Evolutionary conservation across 768 basidiomycete species (phyloP), one percentile per base, ranked within the genome.

Genomic region (Polyporus arcularius): DNA sequence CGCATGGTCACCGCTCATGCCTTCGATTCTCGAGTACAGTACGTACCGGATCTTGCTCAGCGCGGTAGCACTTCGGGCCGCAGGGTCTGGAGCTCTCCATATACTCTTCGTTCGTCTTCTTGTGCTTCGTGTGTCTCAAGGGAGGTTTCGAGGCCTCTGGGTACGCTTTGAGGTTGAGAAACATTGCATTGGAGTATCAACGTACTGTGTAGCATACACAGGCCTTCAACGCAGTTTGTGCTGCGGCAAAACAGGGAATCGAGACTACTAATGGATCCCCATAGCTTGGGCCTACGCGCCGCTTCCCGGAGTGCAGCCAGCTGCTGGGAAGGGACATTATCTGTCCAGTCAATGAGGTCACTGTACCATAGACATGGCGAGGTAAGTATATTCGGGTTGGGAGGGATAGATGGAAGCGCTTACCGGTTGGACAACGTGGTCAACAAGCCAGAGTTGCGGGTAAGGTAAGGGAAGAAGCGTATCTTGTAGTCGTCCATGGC

Each of bases 401-500:
- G 21, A 26, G 31, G 32, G 50, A 15, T 6, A 30, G 15, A 11
- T n/a, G 10, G 32, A 8, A 35, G 31, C 16, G 43, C 53, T 5
- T n/a, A 55, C 53, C 53, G 53, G 14, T 26, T 41, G 5, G 12
- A 12, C 15, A 46, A 21, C 6, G 26, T n/a, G 15, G 42, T 4
- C 10, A 55, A 15, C 28, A 43, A 40, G 26, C 53, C 41, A 11
- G 39, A 12, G n/a, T 30, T n/a, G 18, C 53, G 41, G 28, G 43
- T 21, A 26, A 42, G 2, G 8, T 15, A 16, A 45, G 57, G 61
- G 12, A 63, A 21, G 35, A 57, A 57, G 35, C 21, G 18, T 3
- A 63, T 46, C 16, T 40, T 21, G 28, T 49, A 50, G n/a, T 53
- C 16, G 28, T 67, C 57, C 3, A 67, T 50, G 4, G 21, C 26